A percentile compares a stretch with the other conserved stretches of the same genome.
Conservation (phyloP, 352 stramenopile species). For the Globisporangium ultimum region DNA sequence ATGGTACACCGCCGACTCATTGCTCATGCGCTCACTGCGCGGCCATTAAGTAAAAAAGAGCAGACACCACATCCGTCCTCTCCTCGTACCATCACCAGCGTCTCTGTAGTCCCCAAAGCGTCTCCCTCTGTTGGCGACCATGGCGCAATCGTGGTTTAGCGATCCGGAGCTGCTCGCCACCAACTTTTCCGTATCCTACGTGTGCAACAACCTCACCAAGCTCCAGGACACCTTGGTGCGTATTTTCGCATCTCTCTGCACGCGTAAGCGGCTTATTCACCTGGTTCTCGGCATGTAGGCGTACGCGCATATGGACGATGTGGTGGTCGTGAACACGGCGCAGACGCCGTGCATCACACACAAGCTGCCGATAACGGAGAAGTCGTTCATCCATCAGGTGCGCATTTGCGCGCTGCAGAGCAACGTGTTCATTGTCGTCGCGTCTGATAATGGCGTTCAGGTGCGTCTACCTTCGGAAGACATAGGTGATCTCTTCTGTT, state of each 20-base stretch:
- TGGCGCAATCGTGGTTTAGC: conserved; percentile 43
- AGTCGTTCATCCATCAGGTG: conserved; percentile 60
- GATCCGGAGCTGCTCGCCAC: conserved; percentile 44
- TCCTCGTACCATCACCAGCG: no score
- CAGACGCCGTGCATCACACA: conserved; percentile 34
- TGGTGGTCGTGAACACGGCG: conserved; percentile 37
- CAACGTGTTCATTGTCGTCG: conserved; percentile 55
- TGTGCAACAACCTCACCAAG: conserved; percentile 57
- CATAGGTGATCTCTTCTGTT: neutral
- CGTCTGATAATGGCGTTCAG: conserved; percentile 55
- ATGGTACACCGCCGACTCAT: no score
- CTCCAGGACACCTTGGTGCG: conserved; percentile 40
- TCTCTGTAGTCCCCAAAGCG: no score
- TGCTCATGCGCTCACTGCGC: no score
- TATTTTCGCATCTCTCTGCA: conserved; percentile 2
- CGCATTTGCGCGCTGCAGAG: conserved; percentile 48
- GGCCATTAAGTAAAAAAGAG: neutral
- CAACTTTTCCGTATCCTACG: conserved; percentile 37
- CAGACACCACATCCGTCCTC: neutral
- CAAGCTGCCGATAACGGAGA: conserved; percentile 43
- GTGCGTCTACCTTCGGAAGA: conserved; percentile 13
- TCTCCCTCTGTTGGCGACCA: neutral
- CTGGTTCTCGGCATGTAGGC: conserved; percentile 18
- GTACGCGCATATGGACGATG: conserved; percentile 46
- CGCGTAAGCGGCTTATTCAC: neutral